A percentile compares a stretch with the other conserved stretches of the same genome.
Conservation (phyloP, 1,139 yeast species). For the Candida sanyaensis region DNA sequence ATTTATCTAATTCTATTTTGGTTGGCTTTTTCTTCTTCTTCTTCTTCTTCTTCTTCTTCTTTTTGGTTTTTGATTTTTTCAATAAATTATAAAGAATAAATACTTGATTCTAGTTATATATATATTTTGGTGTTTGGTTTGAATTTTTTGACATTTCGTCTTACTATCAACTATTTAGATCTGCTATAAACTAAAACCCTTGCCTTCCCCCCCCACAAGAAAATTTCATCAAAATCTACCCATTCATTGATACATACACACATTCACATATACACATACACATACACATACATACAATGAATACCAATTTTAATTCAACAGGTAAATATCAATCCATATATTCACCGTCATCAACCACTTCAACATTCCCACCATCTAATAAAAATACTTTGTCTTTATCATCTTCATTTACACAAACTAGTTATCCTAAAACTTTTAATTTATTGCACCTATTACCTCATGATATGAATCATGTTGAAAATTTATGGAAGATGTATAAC, state of each 20-base stretch:
- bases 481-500: constrained; percentile 79
- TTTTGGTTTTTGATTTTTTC: no score
- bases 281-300: constrained; percentile 1
- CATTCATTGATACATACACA: no score
- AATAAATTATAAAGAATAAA: no score
- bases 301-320: constrained; percentile 5
- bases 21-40: no score
- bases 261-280: no score
- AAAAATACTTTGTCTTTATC: neutral
- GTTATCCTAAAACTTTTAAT: constrained; percentile 6
- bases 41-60: no score
- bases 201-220: no score
- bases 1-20: no score
- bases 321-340: constrained; percentile 10
- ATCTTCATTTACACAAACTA: neutral
- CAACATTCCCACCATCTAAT: constrained; percentile 4
- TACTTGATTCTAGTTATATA: no score
- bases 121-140: no score
- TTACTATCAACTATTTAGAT: neutral
- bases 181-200: no score
- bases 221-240: no score
- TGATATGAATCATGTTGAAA: constrained; percentile 41
- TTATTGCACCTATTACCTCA: constrained; percentile 11
- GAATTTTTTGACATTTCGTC: neutral
- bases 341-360: constrained; percentile 13